Evolutionary conservation across 805 yeast genomes (phyloP), one percentile per base, ranked within the genome.

Genomic region (Diddensiella transvaalensis): DNA sequence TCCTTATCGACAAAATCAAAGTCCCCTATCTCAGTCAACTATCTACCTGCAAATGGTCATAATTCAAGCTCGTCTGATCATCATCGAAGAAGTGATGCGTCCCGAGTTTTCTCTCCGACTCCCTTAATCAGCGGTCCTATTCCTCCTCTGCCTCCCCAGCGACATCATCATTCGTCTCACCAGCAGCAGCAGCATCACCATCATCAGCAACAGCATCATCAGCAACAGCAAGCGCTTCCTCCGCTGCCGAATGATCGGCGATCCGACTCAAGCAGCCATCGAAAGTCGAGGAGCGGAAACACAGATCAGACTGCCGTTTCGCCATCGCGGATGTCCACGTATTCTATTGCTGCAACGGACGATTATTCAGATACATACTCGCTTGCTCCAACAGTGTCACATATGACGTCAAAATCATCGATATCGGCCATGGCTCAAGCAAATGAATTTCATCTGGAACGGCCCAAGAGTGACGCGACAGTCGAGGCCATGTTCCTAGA

Each of bases 401-500:
- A 35, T 8, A 35, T n/a, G 38, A 35, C 38, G 33, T 40, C 51
- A 10, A 39, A 43, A 23, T 37, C 51, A 13, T 42, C 26, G 18
- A 40, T 42, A 19, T 45, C 42, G 33, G 42, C 45, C 4, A 29
- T 24, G 21, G 42, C 50, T 5, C 43, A 40, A 10, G 43, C 43
- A 5, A 40, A 40, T 33, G 67, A 74, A 37, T 71, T 75, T 51
- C 64, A 60, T 38, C 64, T 86, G 42, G 90, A 85, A 46, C 83
- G 77, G 59, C 96, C 96, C 0, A 65, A 69, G 4, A 79, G 83
- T 55, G 79, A 75, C 8, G 69, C 72, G 53, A 87, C 81, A 53
- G 79, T 90, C 17, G 91, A 87, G 57, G 71, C 75, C 49, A 71
- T 85, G 79, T 89, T 87, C 62, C 75, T 79, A 46, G 89, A 84